phyloP scores from a whole-genome alignment of 345 rosid genomes.

The Rhodamnia rubescens region DNA sequence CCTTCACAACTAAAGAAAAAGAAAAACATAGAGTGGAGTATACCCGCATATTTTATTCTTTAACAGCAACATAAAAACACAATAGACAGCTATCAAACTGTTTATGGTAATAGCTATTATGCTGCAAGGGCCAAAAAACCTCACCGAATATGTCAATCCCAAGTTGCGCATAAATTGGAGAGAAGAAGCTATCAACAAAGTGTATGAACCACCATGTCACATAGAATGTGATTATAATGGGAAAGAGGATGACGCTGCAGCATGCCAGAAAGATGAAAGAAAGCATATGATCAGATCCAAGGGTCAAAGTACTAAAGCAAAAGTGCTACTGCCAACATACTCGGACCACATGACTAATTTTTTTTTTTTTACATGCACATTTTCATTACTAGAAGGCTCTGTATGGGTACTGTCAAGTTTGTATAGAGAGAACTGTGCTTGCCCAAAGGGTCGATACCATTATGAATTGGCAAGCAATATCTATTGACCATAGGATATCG shows the following conservation, averaged over 20 bases:
- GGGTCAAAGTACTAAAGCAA: background rate
- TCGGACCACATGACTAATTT: background rate
- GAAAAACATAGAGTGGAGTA: background rate
- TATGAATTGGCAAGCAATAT: background rate
- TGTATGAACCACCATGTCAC: constrained; percentile 99
- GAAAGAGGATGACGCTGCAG: constrained; percentile 92
- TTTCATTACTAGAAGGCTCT: background rate
- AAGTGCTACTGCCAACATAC: background rate
- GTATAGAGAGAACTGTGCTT: background rate
- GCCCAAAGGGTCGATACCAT: background rate
- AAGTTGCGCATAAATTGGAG: constrained; percentile 86
- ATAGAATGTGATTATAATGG: constrained; percentile 90
- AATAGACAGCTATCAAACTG: background rate
- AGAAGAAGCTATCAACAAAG: constrained; percentile 96
- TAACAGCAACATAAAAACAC: background rate
- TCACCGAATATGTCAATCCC: constrained; percentile 91
- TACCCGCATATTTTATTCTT: background rate
- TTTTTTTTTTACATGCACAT: background rate
- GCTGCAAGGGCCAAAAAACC: constrained; percentile 4
- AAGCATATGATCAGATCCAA: background rate
- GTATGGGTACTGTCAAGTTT: background rate
- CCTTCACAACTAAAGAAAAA: background rate
- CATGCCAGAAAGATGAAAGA: constrained; percentile 7
- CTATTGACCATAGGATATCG: background rate
- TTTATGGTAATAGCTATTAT: background rate